Base-by-base conservation (phyloP, 257 asterid species). In the Paulownia fortunei region DNA sequence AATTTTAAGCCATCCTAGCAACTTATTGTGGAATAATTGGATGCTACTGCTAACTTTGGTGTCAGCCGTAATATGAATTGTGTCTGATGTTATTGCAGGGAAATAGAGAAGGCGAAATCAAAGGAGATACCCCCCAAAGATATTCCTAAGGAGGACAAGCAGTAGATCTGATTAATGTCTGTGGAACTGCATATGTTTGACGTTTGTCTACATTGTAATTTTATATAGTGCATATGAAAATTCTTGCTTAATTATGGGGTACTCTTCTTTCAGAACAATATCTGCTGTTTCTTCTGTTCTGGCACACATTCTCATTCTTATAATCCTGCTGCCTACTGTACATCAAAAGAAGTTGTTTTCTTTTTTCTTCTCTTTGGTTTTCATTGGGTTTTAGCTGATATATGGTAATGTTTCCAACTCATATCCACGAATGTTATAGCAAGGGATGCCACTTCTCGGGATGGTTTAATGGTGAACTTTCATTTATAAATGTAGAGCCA, bases 101-200 rank as follows among this genome's bases (percentile, higher is more conserved):
- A 85, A 76, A 85, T 86, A 30, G 94, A 90, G 87, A 92, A 92
- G 84, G 83, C 84, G 27, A 91, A 86, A 74, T 91, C 92, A 1
- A 92, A 89, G 81, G 97, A 89, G 59, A 79, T 85, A 44, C 88
- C 94, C 11, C 87, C 82, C 54, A 89, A 92, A 76, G 91, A 89
- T 72, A 36, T 55, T 11, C 90, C 89, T 0, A 88, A 87, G 85
- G 84, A 89, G 44, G 90, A 87, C 81, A 85, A 87, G 80, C 88
- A 83, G 56, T 87, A 89, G 87, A 67, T 34, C 36, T 15, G 8
- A 23, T 77, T 34, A 9, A 32, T 61, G 68, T 37, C 27, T 72
- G 30, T 11, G 16, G n/a, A 65, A 27, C 13, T 23, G 54, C 76
- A 44, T 21, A 11, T 79, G 72, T 34, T 32, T 62, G 76, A 71